A percentile compares a stretch with the other conserved stretches of the same genome.
Conservation (phyloP, 768 basidiomycete species). For the Lyophyllum atratum region DNA sequence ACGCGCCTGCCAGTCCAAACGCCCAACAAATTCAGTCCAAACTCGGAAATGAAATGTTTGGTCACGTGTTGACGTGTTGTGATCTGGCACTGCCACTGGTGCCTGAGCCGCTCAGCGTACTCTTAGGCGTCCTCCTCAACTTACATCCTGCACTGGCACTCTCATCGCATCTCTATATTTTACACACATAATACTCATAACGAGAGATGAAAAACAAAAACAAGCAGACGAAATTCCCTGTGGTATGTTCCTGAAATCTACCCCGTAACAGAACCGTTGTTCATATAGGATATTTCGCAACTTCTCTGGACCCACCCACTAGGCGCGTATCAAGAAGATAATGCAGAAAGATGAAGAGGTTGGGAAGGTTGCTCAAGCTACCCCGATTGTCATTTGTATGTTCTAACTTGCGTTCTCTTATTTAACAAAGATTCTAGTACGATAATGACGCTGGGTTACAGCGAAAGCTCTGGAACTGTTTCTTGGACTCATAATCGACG, state of each 20-base stretch:
- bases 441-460: slow-evolving; percentile 30
- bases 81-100: background rate
- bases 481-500: slow-evolving; percentile 79
- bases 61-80: slow-evolving; percentile 14
- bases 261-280: background rate
- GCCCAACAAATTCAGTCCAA: no score
- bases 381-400: slow-evolving; percentile 95
- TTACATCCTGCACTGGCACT: background rate
- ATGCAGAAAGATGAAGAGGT: slow-evolving; percentile 99
- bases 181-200: background rate
- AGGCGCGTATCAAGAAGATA: slow-evolving; percentile 99
- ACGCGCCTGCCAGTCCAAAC: background rate
- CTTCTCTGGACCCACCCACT: background rate
- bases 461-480: slow-evolving; percentile 96
- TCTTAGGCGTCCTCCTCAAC: background rate
- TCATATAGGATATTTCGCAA: slow-evolving; percentile 1
- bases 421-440: background rate
- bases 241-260: slow-evolving; percentile 49
- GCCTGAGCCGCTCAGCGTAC: background rate
- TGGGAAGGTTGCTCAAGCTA: slow-evolving; percentile 95
- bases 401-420: background rate
- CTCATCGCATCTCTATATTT: background rate
- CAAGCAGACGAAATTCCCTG: slow-evolving; percentile 89
- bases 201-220: slow-evolving; percentile 82
- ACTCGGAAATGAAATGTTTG: background rate